Percentiles rank a stretch among this genome's conserved stretches.
phyloP scores from a whole-genome alignment of 352 stramenopile genomes.

The Globisporangium lucens region DNA sequence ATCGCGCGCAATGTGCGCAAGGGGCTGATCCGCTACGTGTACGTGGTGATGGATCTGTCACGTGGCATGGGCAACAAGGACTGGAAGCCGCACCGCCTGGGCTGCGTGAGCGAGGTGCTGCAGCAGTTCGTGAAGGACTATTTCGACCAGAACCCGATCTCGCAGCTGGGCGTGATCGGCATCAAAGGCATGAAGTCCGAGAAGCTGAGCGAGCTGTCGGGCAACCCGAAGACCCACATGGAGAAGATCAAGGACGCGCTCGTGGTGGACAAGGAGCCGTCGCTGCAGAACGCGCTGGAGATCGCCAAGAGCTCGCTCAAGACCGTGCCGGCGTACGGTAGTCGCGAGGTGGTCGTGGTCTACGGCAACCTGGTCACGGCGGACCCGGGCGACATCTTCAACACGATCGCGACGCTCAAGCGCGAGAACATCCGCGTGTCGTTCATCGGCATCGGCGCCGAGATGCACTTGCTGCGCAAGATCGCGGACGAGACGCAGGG shows the following conservation, averaged over 20 bases:
- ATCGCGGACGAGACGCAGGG: slow-evolving; percentile 92
- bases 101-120: slow-evolving; percentile 59
- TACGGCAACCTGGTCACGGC: slow-evolving; percentile 94
- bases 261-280: slow-evolving; percentile 82
- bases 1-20: slow-evolving; percentile 85
- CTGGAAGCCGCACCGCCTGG: slow-evolving; percentile 83
- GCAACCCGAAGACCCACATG: slow-evolving; percentile 86
- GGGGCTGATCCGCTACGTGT: slow-evolving; percentile 83
- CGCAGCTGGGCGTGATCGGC: slow-evolving; percentile 87
- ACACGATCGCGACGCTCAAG: slow-evolving; percentile 90
- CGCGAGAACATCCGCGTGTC: slow-evolving; percentile 90
- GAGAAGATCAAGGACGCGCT: slow-evolving; percentile 65
- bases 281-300: slow-evolving; percentile 90
- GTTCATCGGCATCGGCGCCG: slow-evolving; percentile 92
- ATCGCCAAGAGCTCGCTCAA: slow-evolving; percentile 90
- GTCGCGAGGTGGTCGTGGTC: slow-evolving; percentile 91
- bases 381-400: slow-evolving; percentile 96
- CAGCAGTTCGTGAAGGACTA: slow-evolving; percentile 90
- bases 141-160: slow-evolving; percentile 95
- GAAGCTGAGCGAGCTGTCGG: slow-evolving; percentile 89
- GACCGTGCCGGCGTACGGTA: slow-evolving; percentile 85
- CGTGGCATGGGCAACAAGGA: slow-evolving; percentile 85
- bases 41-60: slow-evolving; percentile 83
- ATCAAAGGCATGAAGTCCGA: slow-evolving; percentile 90
- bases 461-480: slow-evolving; percentile 89